These are phyloP conservation scores for Aspergillus aculeatus DNA, from an alignment of 2,329 filamentous ascomycete species.

Conservation along the genomic window DNA sequence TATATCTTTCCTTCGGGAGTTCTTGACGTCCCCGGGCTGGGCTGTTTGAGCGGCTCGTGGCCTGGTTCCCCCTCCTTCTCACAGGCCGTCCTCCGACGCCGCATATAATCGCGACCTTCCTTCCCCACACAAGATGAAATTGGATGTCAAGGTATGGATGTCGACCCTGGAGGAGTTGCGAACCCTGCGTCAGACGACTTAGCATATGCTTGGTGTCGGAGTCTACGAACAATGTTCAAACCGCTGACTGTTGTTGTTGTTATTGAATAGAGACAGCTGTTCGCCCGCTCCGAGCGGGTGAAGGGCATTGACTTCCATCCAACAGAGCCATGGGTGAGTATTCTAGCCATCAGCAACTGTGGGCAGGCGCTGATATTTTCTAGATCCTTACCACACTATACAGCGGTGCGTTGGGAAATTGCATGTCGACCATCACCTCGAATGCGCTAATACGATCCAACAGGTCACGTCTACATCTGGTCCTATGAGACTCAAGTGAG, in stretches of 20 bases:
- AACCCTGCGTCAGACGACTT: background rate
- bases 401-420: constrained; percentile 64
- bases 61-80: constrained; percentile 29
- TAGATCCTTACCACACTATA: constrained; percentile 87
- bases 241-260: constrained; percentile 42
- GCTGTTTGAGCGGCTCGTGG: constrained; percentile 37
- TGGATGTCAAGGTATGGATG: constrained; percentile 58
- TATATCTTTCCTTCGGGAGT: constrained; percentile 11
- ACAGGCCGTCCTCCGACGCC: constrained; percentile 33
- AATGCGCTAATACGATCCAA: constrained; percentile 40
- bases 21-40: constrained; percentile 22
- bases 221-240: constrained; percentile 9
- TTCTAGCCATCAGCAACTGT: constrained; percentile 4
- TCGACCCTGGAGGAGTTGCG: constrained; percentile 4
- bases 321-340: constrained; percentile 84
- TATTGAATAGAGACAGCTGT: constrained; percentile 67
- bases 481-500: constrained; percentile 84
- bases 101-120: constrained; percentile 34
- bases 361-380: constrained; percentile 23
- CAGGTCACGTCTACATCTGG: constrained; percentile 98
- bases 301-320: constrained; percentile 98
- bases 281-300: constrained; percentile 89
- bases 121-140: constrained; percentile 51
- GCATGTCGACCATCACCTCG: constrained; percentile 9
- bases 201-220: background rate